Base-by-base conservation (phyloP, 805 yeast genomes). In the Schwanniomyces vanrijiae region DNA sequence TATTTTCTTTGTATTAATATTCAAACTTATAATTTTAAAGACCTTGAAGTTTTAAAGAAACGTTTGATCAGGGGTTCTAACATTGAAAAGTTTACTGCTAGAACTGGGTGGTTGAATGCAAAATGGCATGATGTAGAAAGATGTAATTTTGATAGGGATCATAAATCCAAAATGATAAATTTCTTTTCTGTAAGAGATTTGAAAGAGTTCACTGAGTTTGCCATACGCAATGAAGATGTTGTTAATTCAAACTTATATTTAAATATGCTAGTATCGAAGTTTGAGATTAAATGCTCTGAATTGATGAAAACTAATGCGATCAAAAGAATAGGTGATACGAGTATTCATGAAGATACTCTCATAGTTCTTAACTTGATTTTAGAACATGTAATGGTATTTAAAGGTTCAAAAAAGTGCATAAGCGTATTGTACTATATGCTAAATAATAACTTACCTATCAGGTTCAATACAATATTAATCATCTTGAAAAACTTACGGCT, bases 21-120 rank as follows among this genome's bases (percentile, higher is more conserved):
- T 34, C 66, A 62, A 42, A 58, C 73, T 8, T 46, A 48, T n/a
- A 45, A 54, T n/a, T 19, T 46, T 2, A 29, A 43, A 8, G 42
- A 46, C 4, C 45, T 61, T 31, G 45, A 55, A 16, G 24, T 37
- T 0, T 37, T 72, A 26, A 65, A 64, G 38, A 46, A 51, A 19
- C 47, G 54, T 6, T 58, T 72, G 18, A 44, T 56, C 19, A 47
- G 45, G 5, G 74, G 77, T 5, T 54, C 66, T 1, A 57, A 61
- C 26, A 33, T 65, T 13, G 75, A 70, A 3, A 59, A 58, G 39
- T 64, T 62, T 44, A 60, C 69, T 4, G 62, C 61, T 7, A 52
- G 75, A 40, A 69, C 77, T 2, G 77, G 77, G 1, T 54, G 61
- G 43, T 41, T 66, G 5, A 53, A 61, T 28, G 62, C 75, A 4